Evolutionary conservation across 139 green algal species (phyloP).

Genomic region (Asterochloris sp.): DNA sequence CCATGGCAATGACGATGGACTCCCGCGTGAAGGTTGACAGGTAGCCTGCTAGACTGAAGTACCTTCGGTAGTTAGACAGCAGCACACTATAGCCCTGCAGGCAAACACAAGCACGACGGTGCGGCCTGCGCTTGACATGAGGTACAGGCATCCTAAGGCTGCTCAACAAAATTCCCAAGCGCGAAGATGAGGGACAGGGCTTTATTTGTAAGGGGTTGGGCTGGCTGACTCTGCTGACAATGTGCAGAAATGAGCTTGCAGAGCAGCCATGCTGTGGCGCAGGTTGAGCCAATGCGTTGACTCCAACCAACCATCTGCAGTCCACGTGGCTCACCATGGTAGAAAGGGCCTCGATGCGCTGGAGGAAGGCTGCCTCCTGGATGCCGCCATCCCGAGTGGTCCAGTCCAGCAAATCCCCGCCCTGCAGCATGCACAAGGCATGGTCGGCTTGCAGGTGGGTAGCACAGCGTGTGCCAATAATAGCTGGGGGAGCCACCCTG

Average conservation of each 20-base stretch:
- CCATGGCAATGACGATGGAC: conserved; percentile 42
- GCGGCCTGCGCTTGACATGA: background rate
- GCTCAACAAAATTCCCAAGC: too few relatives aligned
- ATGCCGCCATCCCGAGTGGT: conserved; percentile 36
- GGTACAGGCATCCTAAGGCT: too few relatives aligned
- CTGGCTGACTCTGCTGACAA: background rate
- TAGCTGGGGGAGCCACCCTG: too few relatives aligned
- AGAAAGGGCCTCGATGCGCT: conserved; percentile 43
- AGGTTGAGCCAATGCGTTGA: too few relatives aligned
- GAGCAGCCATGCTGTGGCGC: too few relatives aligned
- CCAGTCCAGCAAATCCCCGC: conserved; percentile 54
- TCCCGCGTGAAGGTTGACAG: conserved; percentile 38
- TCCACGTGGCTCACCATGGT: conserved; percentile 17
- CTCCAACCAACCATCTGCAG: too few relatives aligned
- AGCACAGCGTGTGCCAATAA: too few relatives aligned
- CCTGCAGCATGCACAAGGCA: conserved; percentile 15
- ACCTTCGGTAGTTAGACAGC: conserved; percentile 38
- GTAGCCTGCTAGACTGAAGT: conserved; percentile 46
- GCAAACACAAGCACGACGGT: background rate
- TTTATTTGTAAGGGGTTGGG: background rate
- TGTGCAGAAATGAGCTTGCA: too few relatives aligned
- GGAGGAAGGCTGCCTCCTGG: conserved; percentile 43
- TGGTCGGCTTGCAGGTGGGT: too few relatives aligned
- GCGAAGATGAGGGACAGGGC: too few relatives aligned
- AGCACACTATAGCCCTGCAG: conserved; percentile 37